phyloP scores from a whole-genome alignment of 805 yeast genomes.

The Lipomyces japonicus region DNA sequence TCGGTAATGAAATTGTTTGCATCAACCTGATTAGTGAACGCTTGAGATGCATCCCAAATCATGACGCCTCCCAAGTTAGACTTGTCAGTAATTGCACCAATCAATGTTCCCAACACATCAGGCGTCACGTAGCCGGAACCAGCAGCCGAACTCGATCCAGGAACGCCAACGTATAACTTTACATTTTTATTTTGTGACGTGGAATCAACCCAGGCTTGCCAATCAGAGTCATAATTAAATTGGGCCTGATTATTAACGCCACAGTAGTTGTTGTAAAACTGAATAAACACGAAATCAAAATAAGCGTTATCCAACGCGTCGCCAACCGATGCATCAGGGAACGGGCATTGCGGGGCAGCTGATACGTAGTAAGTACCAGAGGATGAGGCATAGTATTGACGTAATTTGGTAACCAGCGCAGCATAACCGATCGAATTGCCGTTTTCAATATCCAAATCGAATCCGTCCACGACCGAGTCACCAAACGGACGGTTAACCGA shows the following conservation, averaged over 20 bases:
- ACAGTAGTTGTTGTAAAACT: slow-evolving; percentile 61
- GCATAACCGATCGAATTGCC: slow-evolving; percentile 49
- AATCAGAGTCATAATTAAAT: slow-evolving; percentile 52
- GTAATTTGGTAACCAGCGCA: slow-evolving; percentile 42
- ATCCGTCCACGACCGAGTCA: slow-evolving; percentile 60
- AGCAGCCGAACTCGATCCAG: slow-evolving; percentile 54
- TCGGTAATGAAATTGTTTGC: slow-evolving; percentile 45
- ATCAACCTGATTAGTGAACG: slow-evolving; percentile 47
- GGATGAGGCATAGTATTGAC: slow-evolving; percentile 29
- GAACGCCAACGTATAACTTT: slow-evolving; percentile 59
- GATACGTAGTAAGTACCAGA: slow-evolving; percentile 50
- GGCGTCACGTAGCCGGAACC: slow-evolving; percentile 51
- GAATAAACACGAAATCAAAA: slow-evolving; percentile 60
- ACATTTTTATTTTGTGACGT: slow-evolving; percentile 50
- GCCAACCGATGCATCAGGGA: slow-evolving; percentile 52
- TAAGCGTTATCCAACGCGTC: slow-evolving; percentile 43
- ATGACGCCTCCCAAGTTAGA: slow-evolving; percentile 62
- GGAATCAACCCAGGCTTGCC: slow-evolving; percentile 64
- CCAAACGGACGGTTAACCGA: slow-evolving; percentile 45
- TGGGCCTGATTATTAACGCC: slow-evolving; percentile 33
- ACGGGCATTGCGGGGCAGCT: slow-evolving; percentile 67
- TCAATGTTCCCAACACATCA: slow-evolving; percentile 40
- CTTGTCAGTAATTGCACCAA: slow-evolving; percentile 33
- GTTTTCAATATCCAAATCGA: slow-evolving; percentile 60
- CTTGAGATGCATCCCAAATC: slow-evolving; percentile 57